Percentiles rank a stretch among this genome's conserved stretches.
phyloP scores from a whole-genome alignment of 139 green algal species.

The Coelastrella sp. region DNA sequence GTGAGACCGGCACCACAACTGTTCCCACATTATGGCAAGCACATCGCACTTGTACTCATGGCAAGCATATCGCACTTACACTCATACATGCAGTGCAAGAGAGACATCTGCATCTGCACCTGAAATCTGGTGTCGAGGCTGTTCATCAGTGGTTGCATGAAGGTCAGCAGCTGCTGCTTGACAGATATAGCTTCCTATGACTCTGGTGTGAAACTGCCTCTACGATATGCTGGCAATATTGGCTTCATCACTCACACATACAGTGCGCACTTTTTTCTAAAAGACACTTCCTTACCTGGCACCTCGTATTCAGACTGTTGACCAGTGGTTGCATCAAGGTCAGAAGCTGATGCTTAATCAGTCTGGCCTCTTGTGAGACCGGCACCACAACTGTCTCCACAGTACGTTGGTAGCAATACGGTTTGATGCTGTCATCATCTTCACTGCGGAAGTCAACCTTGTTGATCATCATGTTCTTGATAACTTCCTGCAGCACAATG shows the following conservation, averaged over 20 bases:
- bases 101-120: no score
- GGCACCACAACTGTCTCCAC: background rate
- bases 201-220: no score
- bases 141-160: no score
- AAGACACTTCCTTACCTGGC: background rate
- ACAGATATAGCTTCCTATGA: no score
- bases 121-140: no score
- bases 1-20: background rate
- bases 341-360: constrained; percentile 29
- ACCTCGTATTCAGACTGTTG: background rate
- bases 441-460: constrained; percentile 86
- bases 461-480: constrained; percentile 83
- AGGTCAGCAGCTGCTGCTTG: no score
- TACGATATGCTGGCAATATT: no score
- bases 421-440: constrained; percentile 1
- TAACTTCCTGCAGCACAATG: constrained; percentile 75
- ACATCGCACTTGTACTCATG: no score
- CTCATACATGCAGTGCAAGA: no score
- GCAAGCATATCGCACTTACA: no score
- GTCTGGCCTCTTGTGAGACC: background rate
- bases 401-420: background rate
- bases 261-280: background rate
- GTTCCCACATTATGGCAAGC: background rate
- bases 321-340: constrained; percentile 33
- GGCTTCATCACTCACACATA: background rate